Percentiles rank a stretch among this genome's conserved stretches.
Conservation (phyloP, 108 stramenopile genomes). For the Conticribra guillardii region DNA sequence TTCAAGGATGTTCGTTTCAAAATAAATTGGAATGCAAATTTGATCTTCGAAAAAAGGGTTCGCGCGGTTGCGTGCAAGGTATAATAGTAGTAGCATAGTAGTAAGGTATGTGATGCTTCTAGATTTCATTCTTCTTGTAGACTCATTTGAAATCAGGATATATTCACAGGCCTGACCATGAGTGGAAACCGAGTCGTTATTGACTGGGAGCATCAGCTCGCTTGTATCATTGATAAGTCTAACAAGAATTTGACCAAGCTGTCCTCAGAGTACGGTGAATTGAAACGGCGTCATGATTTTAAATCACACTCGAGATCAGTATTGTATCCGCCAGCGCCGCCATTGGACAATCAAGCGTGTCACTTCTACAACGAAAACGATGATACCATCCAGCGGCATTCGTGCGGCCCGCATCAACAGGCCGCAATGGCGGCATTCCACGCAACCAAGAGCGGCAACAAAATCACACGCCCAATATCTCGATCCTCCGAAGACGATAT, state of each 20-base stretch:
- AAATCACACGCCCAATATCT: slow-evolving; percentile 10
- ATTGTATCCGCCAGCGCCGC: neutral
- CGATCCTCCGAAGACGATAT: slow-evolving; percentile 13
- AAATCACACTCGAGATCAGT: neutral
- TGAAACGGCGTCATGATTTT: neutral
- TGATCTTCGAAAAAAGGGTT: no score
- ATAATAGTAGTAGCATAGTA: no score
- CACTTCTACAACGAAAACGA: neutral
- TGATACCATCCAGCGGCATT: neutral
- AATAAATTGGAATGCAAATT: no score
- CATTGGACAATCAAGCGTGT: neutral
- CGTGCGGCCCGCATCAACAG: slow-evolving; percentile 21
- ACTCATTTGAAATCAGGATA: no score
- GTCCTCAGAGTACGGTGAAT: slow-evolving; percentile 12
- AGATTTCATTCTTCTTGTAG: no score
- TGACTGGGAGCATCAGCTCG: slow-evolving; percentile 31
- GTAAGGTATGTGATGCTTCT: no score
- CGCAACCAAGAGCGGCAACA: slow-evolving; percentile 8
- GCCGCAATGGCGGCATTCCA: slow-evolving; percentile 25
- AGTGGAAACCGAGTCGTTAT: slow-evolving; percentile 1
- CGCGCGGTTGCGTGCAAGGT: no score
- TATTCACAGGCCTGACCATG: neutral
- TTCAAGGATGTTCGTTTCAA: no score
- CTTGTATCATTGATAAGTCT: slow-evolving; percentile 29
- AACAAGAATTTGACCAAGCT: slow-evolving; percentile 13